Base-by-base conservation (phyloP, 352 stramenopile genomes). In the Phytophthora kernoviae region DNA sequence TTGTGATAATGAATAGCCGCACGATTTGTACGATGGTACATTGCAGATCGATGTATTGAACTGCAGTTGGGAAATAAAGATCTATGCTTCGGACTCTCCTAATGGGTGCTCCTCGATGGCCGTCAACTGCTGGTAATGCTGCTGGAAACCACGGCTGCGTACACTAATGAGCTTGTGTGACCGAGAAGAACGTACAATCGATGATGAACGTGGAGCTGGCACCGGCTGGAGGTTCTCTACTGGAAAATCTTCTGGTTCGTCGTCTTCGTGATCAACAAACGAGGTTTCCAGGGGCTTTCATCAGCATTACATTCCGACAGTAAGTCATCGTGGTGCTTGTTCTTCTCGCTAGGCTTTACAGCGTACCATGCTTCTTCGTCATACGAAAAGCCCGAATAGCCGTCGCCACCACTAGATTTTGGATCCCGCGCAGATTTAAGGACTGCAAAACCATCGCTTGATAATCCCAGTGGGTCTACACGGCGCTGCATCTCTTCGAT, bases 91-190 rank as follows among this genome's bases (percentile, higher is more conserved):
- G 4, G 37, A 58, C 54, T 73, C 60, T 39, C 65, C 65, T 18
- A 46, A 65, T 15, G 59, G 58, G 17, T 68, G 53, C 43, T 83
- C 74, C 55, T 76, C 63, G 44, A 83, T 83, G 34, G 74, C 73
- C 26, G 65, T 60, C n/a, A 83, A 54, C 33, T 63, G 61, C 14
- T 53, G 58, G 20, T 22, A 61, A n/a, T 65, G 68, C 18, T 58
- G 56, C 18, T 79, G 57, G 51, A 70, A 75, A 15, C 58, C 30
- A 10, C 55, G 64, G 55, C 76, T 87, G 34, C 79, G 79, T 51
- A 88, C 70, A 51, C 57, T 88, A 20, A 88, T 80, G 41, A 88
- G 24, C 22, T 88, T 88, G 18, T 62, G 46, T 34, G 70, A 75
- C 17, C 34, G 55, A n/a, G 33, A 39, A 10, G 65, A 52, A 34